Evolutionary conservation across 176 grass and related monocot genomes (phyloP), one percentile per base, ranked within the genome.

Genomic region (Carex myosuroides): DNA sequence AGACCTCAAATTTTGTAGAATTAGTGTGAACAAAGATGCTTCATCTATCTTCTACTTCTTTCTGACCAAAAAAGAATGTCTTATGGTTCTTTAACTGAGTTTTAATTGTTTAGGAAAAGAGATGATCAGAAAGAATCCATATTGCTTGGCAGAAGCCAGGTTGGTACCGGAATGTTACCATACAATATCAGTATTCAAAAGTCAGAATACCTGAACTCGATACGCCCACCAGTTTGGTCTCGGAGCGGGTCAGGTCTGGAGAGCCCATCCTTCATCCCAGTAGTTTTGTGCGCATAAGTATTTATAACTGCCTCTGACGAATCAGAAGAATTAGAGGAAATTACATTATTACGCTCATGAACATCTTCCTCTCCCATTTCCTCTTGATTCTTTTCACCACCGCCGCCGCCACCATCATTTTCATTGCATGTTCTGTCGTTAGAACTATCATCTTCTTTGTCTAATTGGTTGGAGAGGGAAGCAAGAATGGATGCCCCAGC

Each of bases 401-500:
- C 44, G 11, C 24, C 72, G 16, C 50, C 50, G 0, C 21, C 73
- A 54, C 5, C 87, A 56, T 84, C 69, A 57, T 84, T 86, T 85
- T 89, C 75, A 69, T 48, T 81, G 53, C 85, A 88, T 63, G 83
- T 90, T 80, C 79, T 87, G 39, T 80, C 65, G 64, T 82, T 84
- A 5, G 86, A 54, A 72, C 86, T 79, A 69, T 89, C 22, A 77
- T 86, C n/a, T 60, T 86, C 37, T 37, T 93, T 88, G 65, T 98
- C 93, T 29, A 81, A 72, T 83, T 87, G 89, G 83, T 90, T 86
- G 63, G 90, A 94, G 63, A 93, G 59, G 57, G 93, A 93, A 77
- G 92, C 86, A 79, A 98, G 84, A 64, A 98, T 93, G 83, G 94
- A 92, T 85, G 91, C 85, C 81, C 89, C 96, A 81, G 82, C 81